Evolutionary conservation across 306 rosid species (phyloP), one percentile per base, ranked within the genome.

Genomic region (Rosa chinensis): DNA sequence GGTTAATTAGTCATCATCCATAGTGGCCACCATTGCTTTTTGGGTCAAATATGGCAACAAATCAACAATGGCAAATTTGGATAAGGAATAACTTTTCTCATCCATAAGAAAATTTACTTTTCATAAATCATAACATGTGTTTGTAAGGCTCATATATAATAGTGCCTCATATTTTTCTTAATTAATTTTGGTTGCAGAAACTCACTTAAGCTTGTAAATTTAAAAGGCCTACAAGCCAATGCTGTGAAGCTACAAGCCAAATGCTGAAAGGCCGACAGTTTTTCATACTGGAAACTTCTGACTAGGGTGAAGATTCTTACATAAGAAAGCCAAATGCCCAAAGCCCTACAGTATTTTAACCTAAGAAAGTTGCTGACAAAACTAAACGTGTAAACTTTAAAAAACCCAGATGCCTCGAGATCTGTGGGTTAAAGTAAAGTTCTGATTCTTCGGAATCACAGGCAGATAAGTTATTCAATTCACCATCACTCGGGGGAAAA

Each of bases 21-120:
- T 50, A 35, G 61, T 49, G 75, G 75, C 44, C 62, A 72, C 62
- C 8, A 16, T 47, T 72, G 42, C 58, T 70, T 43, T 2, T n/a
- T 23, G 40, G 59, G 20, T 70, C 58, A 70, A 70, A 70, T 70
- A 47, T 45, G 56, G 40, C 74, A 70, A 70, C n/a, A n/a, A n/a
- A n/a, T n/a, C n/a, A n/a, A n/a, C 21, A 47, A 47, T 16, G 50
- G 21, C 59, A 53, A 58, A 23, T n/a, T 61, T 61, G 17, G 17
- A 10, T 21, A 61, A 10, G 39, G 17, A 23, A 61, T 23, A 25
- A 61, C 39, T 16, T 61, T 61, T 61, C 40, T 23, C 67, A 62
- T 62, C 42, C 64, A 58, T 58, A 56, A 20, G 28, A 56, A 7
- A 56, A 20, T 56, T 56, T n/a, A 56, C 62, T 56, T 56, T 20